Percentiles rank a stretch among this genome's conserved stretches.
phyloP scores from a whole-genome alignment of 1,284 basidiomycete genomes.

The Microbotryum violaceum region DNA sequence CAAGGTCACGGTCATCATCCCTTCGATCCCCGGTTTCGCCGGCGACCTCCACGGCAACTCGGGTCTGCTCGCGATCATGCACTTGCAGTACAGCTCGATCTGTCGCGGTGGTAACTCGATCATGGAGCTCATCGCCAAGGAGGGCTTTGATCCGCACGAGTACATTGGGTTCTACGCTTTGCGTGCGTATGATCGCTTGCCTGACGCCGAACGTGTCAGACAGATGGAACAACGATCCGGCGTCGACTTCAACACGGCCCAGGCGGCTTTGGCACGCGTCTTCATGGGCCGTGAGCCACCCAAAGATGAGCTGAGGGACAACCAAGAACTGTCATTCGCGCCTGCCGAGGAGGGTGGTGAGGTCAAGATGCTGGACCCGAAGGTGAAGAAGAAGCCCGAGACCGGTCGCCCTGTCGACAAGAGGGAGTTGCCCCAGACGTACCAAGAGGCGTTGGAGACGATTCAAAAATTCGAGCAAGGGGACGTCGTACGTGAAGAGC shows the following conservation, averaged over 20 bases:
- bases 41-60: slow-evolving; percentile 61
- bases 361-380: slow-evolving; percentile 3
- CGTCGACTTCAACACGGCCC: slow-evolving; percentile 72
- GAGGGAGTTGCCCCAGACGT: slow-evolving; percentile 29
- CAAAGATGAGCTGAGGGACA: slow-evolving; percentile 24
- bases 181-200: slow-evolving; percentile 67
- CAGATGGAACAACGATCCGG: slow-evolving; percentile 65
- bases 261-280: slow-evolving; percentile 68
- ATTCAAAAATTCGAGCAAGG: slow-evolving; percentile 30
- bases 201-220: slow-evolving; percentile 53
- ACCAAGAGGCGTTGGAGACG: slow-evolving; percentile 35
- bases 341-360: slow-evolving; percentile 23
- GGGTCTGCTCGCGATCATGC: slow-evolving; percentile 67
- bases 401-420: slow-evolving; percentile 18
- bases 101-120: slow-evolving; percentile 79
- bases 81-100: slow-evolving; percentile 66
- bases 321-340: slow-evolving; percentile 27
- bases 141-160: slow-evolving; percentile 67
- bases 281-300: slow-evolving; percentile 17
- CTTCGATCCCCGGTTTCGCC: slow-evolving; percentile 61
- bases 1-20: slow-evolving; percentile 63
- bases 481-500: slow-evolving; percentile 37
- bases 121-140: slow-evolving; percentile 69
- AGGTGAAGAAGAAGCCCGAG: slow-evolving; percentile 12
- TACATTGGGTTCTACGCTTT: slow-evolving; percentile 85